Evolutionary conservation across 2,329 filamentous ascomycete genomes (phyloP).

Genomic region (Penicillium expansum): DNA sequence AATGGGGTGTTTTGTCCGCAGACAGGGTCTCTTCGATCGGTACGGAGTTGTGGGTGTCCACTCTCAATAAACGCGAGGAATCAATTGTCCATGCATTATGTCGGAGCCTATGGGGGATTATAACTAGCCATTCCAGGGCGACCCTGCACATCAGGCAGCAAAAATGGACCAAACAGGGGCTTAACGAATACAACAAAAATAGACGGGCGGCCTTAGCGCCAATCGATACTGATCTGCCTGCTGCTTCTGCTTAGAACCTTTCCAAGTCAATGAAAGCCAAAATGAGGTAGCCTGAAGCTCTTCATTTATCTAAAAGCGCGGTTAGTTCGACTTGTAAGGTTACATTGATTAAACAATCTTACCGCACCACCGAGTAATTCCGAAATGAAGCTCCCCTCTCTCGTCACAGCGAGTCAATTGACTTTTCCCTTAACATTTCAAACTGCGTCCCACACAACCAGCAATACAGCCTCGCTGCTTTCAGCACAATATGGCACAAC

Average conservation of each 20-base stretch:
- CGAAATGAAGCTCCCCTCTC: neutral
- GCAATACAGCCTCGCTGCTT: conserved; percentile 9
- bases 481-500: conserved; percentile 18
- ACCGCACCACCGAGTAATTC: neutral
- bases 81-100: too few relatives aligned
- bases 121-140: too few relatives aligned
- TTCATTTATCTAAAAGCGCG: neutral
- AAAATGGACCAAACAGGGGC: too few relatives aligned
- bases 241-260: neutral
- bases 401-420: neutral
- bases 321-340: neutral
- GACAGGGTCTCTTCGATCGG: too few relatives aligned
- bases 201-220: neutral
- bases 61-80: too few relatives aligned
- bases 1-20: too few relatives aligned
- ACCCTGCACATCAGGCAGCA: too few relatives aligned
- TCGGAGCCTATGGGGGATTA: too few relatives aligned
- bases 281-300: neutral
- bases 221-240: neutral
- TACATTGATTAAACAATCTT: neutral
- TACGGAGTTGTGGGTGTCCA: too few relatives aligned
- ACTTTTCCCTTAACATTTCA: neutral
- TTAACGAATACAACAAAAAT: neutral
- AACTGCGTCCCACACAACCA: neutral
- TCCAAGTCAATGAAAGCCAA: neutral